phyloP scores from a whole-genome alignment of 2,329 filamentous ascomycete species.

The Ambrosiella xylebori region DNA sequence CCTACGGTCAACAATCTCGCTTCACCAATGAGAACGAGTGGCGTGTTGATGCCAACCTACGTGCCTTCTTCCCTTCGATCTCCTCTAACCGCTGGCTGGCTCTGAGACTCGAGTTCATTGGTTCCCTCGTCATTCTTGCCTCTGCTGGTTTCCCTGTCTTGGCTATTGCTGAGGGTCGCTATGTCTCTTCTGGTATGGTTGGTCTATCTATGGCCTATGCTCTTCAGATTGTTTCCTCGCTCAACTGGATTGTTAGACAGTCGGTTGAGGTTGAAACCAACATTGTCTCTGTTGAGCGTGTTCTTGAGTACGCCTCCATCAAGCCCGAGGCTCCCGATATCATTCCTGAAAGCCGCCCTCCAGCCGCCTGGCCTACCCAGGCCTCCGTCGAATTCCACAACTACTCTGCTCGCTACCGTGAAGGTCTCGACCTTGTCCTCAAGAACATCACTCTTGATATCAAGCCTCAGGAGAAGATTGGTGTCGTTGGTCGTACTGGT shows the following conservation, averaged over 20 bases:
- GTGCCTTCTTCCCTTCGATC: slow-evolving; percentile 90
- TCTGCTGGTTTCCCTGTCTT: slow-evolving; percentile 70
- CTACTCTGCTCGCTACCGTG: slow-evolving; percentile 84
- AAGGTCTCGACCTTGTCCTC: slow-evolving; percentile 76
- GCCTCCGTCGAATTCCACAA: slow-evolving; percentile 82
- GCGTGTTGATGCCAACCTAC: slow-evolving; percentile 85
- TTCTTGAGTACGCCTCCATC: slow-evolving; percentile 82
- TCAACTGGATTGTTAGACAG: slow-evolving; percentile 98
- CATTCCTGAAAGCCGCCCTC: slow-evolving; percentile 69
- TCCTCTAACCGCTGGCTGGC: slow-evolving; percentile 91
- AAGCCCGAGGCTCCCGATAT: slow-evolving; percentile 92
- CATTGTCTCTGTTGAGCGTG: slow-evolving; percentile 94
- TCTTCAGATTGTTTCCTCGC: slow-evolving; percentile 85
- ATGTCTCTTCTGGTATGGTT: slow-evolving; percentile 55
- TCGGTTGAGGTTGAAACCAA: slow-evolving; percentile 99
- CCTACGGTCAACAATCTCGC: slow-evolving; percentile 72
- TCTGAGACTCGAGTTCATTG: slow-evolving; percentile 86
- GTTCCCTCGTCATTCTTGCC: slow-evolving; percentile 78
- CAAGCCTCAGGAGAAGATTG: slow-evolving; percentile 94
- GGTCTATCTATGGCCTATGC: slow-evolving; percentile 95
- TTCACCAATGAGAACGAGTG: slow-evolving; percentile 93
- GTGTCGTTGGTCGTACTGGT: slow-evolving; percentile 87
- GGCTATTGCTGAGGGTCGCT: slow-evolving; percentile 52
- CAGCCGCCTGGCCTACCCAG: slow-evolving; percentile 78
- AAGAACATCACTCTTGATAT: slow-evolving; percentile 87